Evolutionary conservation across 306 rosid genomes (phyloP), one percentile per base, ranked within the genome.

Genomic region (Rosa multiflora): DNA sequence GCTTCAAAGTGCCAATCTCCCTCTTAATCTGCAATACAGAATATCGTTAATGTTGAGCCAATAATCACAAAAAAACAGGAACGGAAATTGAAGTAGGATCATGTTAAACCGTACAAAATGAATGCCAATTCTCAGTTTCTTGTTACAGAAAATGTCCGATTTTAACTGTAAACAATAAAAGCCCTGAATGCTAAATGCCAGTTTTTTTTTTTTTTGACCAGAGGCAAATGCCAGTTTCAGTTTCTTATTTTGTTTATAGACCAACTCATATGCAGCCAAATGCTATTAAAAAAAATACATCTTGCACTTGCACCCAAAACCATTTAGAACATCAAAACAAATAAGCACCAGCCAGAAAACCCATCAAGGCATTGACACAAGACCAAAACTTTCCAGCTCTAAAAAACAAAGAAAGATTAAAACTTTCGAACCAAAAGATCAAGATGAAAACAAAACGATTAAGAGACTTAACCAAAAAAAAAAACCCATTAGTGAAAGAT

Each of bases 1-100:
- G 92, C 86, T 93, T 95, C 74, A 91, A 85, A 74, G 98, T 87
- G 20, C 77, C 82, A 40, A 95, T 95, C 80, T 95, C 99, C 77
- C 98, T 89, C 91, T 93, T 92, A 76, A 95, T 93, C 99, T 95
- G 94, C 89, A 83, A 86, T 0, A 35, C 2, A n/a, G 15, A 35
- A 37, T 10, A 21, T 4, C 46, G 46, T 79, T 14, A 46, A 2
- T 4, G 21, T 5, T 9, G 11, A 62, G 48, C 7, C 39, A 48
- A 49, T 17, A 29, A 8, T 15, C 76, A 14, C 2, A 32, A 2
- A 8, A 35, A 48, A 51, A 4, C 32, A 12, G 6, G 5, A 39
- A 67, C 17, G 6, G 29, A 67, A 35, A 64, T 4, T 63, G 23
- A 37, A 66, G 21, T 35, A 12, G 64, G 8, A 58, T 21, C n/a